These are phyloP conservation scores for Fusarium begoniae DNA, from an alignment of 2,329 filamentous ascomycete genomes.

Conservation along the genomic window DNA sequence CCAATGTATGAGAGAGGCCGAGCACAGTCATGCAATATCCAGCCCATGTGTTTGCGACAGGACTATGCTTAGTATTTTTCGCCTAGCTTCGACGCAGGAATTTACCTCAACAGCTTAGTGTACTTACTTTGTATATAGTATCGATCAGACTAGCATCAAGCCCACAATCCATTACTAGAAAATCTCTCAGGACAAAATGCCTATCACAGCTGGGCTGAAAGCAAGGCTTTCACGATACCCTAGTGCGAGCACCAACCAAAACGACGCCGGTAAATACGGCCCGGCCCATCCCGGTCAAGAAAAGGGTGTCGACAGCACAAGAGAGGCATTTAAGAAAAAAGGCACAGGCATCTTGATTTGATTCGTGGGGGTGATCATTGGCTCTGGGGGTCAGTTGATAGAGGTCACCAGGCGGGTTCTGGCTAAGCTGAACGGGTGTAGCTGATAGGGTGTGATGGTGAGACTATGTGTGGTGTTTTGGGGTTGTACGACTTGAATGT, in stretches of 20 bases:
- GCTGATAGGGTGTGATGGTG: background rate
- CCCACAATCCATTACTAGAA: background rate
- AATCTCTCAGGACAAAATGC: background rate
- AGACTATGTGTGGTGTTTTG: conserved; percentile 9
- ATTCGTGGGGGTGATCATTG: conserved; percentile 13
- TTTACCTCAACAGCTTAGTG: background rate
- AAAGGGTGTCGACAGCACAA: background rate
- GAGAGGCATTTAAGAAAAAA: conserved; percentile 6
- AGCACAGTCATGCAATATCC: background rate
- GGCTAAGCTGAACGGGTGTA: conserved; percentile 17
- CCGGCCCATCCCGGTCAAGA: conserved; percentile 33
- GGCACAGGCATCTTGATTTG: conserved; percentile 3
- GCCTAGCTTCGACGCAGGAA: background rate
- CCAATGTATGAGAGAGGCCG: background rate
- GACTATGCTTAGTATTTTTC: background rate
- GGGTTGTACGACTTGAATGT: conserved; percentile 12
- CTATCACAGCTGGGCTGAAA: conserved; percentile 7
- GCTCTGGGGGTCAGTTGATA: conserved; percentile 28
- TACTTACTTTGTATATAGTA: no score
- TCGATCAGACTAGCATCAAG: background rate
- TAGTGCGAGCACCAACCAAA: conserved; percentile 3
- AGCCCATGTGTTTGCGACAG: background rate
- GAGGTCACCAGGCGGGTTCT: conserved; percentile 20
- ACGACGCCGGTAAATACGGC: conserved; percentile 16
- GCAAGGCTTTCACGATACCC: conserved; percentile 21